Base-by-base conservation (phyloP, 129 eudicot species). In the Helichrysum umbraculigerum region DNA sequence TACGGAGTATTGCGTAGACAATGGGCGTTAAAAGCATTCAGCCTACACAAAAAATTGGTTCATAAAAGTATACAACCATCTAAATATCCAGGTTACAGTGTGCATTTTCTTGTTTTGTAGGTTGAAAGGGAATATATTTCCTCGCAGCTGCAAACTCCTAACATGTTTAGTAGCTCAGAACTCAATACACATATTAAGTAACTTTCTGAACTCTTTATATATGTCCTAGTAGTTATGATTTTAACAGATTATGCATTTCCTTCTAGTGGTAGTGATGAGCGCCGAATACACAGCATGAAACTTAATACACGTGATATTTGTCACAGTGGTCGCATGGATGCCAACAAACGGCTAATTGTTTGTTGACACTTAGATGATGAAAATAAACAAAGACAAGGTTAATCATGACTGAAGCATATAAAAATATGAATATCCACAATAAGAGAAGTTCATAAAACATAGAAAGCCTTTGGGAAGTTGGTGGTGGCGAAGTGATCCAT, bases 351-450 rank as follows among this genome's bases (percentile, higher is more conserved):
- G 62, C 68, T 39, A 20, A 14, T 22, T 8, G 19, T 10, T 12
- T 16, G 11, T 39, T 1, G 5, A 62, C 10, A 62, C 7, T 25
- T 42, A 19, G 6, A 47, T n/a, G 44, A 52, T 70, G 28, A 21
- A 34, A 50, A 16, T 47, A 17, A 8, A 35, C 42, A 35, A 52
- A 22, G 9, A 34, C 10, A 5, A 56, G 21, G 54, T 56, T 20
- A 58, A 32, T 39, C 37, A 58, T 15, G 41, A 25, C 6, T 32
- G 29, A 42, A 60, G 47, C 70, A 42, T 29, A 42, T 29, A 30
- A 20, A 15, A 63, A 29, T 64, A 56, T 73, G 51, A 25, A 54
- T 32, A 75, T 44, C 65, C 21, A 74, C 28, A 25, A 25, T 25
- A 25, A 25, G 28, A 25, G 28, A 25, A 0, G 28, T 25, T 25